Evolutionary conservation across 306 rosid genomes (phyloP), one percentile per base, ranked within the genome.

Genomic region (Chamaecrista fasciculata): DNA sequence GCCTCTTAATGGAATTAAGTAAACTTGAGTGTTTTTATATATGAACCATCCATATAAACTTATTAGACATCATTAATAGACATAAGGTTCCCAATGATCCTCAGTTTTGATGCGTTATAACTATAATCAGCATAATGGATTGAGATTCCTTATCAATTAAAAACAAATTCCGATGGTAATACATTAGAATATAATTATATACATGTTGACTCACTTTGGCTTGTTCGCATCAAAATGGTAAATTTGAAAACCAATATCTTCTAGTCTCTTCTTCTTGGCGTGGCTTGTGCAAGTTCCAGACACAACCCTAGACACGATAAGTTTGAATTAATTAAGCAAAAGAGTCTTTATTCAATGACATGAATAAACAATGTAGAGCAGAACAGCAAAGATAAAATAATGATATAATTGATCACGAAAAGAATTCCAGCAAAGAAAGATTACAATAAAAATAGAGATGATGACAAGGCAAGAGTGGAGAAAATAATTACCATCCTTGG

Each of bases 251-350:
- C 99, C 97, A 76, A 15, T 69, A 36, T 80, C 86, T 66, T 81
- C 82, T 37, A 94, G 91, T 47, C 84, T 42, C 86, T 84, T 57
- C 91, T 90, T 86, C 90, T 88, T 88, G 57, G 19, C 51, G 64
- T 14, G 68, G 67, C 84, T 82, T 25, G 82, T 85, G 73, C 97
- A 85, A 79, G 91, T 90, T 31, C 97, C 97, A 62, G 96, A 86
- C 29, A 93, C 94, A 69, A 16, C 44, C 80, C 85, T 81, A 23
- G 18, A 66, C 34, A 29, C 53, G 48, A 72, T 57, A 49, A 6
- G 18, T 23, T 9, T 46, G 73, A 79, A 67, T 15, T 1, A 1
- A 66, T 24, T 44, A 79, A 57, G 43, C 2, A 6, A 37, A 74
- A 37, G 18, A 50, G 21, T 49, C 55, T 56, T 18, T 10, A 52